These are phyloP conservation scores for Tolypocladium ovalisporum DNA, from an alignment of 2,329 filamentous ascomycete genomes.

Conservation along the genomic window DNA sequence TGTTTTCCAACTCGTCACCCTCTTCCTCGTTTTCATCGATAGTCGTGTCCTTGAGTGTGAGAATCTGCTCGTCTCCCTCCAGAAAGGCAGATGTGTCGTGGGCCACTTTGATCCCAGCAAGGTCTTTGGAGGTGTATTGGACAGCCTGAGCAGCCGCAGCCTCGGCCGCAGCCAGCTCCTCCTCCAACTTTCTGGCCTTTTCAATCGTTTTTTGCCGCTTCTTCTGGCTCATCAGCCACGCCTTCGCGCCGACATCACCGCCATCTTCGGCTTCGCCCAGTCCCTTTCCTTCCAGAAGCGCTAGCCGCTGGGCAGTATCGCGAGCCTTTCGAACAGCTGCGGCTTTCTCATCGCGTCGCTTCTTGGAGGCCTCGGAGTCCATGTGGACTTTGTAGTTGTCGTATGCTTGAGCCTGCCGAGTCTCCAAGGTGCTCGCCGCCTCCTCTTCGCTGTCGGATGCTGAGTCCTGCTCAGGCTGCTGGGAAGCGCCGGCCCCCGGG, in stretches of 20 bases:
- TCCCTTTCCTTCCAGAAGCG: constrained; percentile 70
- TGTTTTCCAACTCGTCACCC: constrained; percentile 80
- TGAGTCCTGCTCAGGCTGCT: constrained; percentile 33
- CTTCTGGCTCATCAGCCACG: constrained; percentile 83
- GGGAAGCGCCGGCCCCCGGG: constrained; percentile 45
- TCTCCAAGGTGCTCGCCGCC: constrained; percentile 72
- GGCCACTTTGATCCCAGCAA: constrained; percentile 83
- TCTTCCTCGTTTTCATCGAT: constrained; percentile 77
- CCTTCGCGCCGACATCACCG: constrained; percentile 62
- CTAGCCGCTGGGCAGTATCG: constrained; percentile 67
- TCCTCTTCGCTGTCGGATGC: constrained; percentile 55
- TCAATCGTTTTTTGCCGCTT: constrained; percentile 90
- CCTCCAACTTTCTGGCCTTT: constrained; percentile 58
- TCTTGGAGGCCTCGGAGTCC: constrained; percentile 67
- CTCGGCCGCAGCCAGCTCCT: constrained; percentile 70
- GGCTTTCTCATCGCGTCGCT: constrained; percentile 67
- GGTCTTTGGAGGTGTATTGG: constrained; percentile 73
- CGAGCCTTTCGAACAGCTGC: constrained; percentile 78
- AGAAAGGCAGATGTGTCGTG: constrained; percentile 77
- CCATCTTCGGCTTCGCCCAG: constrained; percentile 65
- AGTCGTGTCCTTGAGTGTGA: constrained; percentile 88
- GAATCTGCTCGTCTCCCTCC: constrained; percentile 73
- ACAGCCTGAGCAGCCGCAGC: constrained; percentile 48
- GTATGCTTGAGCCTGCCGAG: constrained; percentile 59
- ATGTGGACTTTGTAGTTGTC: constrained; percentile 59